Evolutionary conservation across 2,329 filamentous ascomycete species (phyloP).

Genomic region (Trichophyton equinum): DNA sequence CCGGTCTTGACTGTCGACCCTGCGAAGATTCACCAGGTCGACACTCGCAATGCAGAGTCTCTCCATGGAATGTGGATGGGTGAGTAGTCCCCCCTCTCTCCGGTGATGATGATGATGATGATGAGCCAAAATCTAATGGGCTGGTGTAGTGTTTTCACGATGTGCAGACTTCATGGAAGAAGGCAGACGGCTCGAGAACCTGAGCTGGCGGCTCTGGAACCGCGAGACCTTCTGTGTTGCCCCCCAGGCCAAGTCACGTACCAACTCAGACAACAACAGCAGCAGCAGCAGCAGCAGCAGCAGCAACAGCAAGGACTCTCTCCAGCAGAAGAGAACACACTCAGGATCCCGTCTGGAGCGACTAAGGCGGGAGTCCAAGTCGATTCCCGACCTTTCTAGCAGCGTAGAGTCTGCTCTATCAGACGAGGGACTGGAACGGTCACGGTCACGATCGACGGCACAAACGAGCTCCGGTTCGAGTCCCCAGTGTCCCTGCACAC

Average conservation of each 20-base stretch:
- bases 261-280: too few species aligned
- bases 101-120: neutral
- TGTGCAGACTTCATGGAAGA: conserved; percentile 90
- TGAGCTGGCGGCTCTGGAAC: conserved; percentile 93
- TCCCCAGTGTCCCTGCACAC: conserved; percentile 39
- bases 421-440: conserved; percentile 37
- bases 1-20: conserved; percentile 86
- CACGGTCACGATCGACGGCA: conserved; percentile 4
- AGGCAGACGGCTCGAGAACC: conserved; percentile 81
- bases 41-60: conserved; percentile 83
- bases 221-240: conserved; percentile 84
- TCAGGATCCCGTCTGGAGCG: conserved; percentile 5
- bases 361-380: conserved; percentile 34
- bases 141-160: conserved; percentile 66
- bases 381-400: conserved; percentile 60
- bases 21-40: conserved; percentile 84
- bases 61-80: conserved; percentile 96
- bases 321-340: neutral
- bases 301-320: too few species aligned
- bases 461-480: conserved; percentile 27
- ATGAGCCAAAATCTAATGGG: conserved; percentile 5
- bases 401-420: conserved; percentile 60
- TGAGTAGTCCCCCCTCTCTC: conserved; percentile 38
- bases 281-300: neutral
- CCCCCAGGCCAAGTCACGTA: conserved; percentile 32